These are phyloP conservation scores for Neurospora sp. DNA, from an alignment of 495 filamentous ascomycete genomes.

Conservation along the genomic window DNA sequence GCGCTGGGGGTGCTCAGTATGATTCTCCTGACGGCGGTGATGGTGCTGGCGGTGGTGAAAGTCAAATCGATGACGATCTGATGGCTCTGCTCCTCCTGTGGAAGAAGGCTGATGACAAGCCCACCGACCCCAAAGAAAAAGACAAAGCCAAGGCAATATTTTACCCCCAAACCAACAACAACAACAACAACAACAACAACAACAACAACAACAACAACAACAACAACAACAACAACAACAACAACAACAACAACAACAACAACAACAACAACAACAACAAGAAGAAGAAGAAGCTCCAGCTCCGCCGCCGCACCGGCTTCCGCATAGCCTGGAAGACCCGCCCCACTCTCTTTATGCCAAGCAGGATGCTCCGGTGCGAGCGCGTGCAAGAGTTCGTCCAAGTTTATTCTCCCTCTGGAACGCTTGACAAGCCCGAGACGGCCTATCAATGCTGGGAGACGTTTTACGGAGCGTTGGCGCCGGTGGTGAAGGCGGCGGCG, in stretches of 20 bases:
- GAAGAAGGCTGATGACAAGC: background rate
- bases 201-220: too few relatives aligned
- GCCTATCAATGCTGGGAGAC: slow-evolving; percentile 30
- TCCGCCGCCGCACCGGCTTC: slow-evolving; percentile 11
- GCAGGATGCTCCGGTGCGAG: slow-evolving; percentile 23
- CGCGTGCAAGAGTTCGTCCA: slow-evolving; percentile 30
- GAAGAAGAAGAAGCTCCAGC: background rate
- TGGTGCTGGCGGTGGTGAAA: background rate
- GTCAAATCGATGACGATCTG: background rate
- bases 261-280: too few relatives aligned
- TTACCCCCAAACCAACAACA: background rate
- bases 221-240: too few relatives aligned
- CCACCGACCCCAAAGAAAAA: background rate
- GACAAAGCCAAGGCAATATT: background rate
- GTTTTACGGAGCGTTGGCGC: slow-evolving; percentile 26
- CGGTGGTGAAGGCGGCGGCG: slow-evolving; percentile 10
- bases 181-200: background rate
- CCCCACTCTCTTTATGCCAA: slow-evolving; percentile 7
- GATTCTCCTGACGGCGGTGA: background rate
- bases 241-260: background rate
- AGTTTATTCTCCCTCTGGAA: background rate
- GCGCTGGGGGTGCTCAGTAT: background rate
- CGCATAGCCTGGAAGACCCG: slow-evolving; percentile 23
- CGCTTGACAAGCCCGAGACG: slow-evolving; percentile 3
- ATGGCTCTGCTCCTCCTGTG: background rate